phyloP scores from a whole-genome alignment of 768 basidiomycete species.

The Cystobasidium ongulense region DNA sequence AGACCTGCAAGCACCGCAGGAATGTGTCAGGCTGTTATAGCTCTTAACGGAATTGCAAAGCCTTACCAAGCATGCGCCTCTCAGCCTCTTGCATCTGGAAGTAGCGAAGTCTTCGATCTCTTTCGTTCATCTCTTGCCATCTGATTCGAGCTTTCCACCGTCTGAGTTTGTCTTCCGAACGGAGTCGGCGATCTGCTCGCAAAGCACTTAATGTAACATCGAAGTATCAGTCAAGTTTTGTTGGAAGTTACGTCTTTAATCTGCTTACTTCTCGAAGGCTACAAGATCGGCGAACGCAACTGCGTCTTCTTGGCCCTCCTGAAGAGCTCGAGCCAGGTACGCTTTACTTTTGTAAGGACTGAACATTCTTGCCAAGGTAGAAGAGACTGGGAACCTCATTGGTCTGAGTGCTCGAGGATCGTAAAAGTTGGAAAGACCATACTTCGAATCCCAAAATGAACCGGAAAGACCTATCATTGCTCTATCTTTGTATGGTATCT shows the following conservation, averaged over 20 bases:
- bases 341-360: conserved; percentile 19
- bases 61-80: conserved; percentile 11
- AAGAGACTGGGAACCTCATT: conserved; percentile 13
- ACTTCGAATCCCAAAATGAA: conserved; percentile 12
- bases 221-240: neutral
- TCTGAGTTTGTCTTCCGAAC: conserved; percentile 22
- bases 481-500: conserved; percentile 20
- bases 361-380: conserved; percentile 2
- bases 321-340: neutral
- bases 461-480: conserved; percentile 5
- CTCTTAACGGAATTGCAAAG: neutral
- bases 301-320: conserved; percentile 8
- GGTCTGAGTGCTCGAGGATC: conserved; percentile 6
- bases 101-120: conserved; percentile 6
- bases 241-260: neutral
- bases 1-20: neutral
- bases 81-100: conserved; percentile 28
- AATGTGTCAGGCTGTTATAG: neutral
- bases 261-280: conserved; percentile 19
- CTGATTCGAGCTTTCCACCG: conserved; percentile 26
- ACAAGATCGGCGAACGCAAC: conserved; percentile 21
- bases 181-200: conserved; percentile 14
- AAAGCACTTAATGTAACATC: neutral
- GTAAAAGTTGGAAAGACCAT: conserved; percentile 4
- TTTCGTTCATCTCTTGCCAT: conserved; percentile 28